phyloP scores from a whole-genome alignment of 75 land plant genomes.

The Azolla pinnata region DNA sequence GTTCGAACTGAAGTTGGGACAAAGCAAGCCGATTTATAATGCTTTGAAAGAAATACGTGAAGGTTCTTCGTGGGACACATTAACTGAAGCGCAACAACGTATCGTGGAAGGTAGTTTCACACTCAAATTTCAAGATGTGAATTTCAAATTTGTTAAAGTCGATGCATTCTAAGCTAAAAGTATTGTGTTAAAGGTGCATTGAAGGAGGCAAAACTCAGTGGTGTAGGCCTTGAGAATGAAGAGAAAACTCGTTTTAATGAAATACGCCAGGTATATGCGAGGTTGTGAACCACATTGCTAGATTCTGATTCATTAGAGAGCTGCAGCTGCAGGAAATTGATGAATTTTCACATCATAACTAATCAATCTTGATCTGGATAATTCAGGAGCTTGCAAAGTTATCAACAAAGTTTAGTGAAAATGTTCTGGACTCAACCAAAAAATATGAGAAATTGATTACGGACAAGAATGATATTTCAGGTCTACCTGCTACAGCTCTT shows the following conservation, averaged over 20 bases:
- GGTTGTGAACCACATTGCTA: too few relatives aligned
- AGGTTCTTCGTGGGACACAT: slow-evolving; percentile 43
- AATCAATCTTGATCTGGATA: background rate
- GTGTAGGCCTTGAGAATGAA: slow-evolving; percentile 70
- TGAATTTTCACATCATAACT: background rate
- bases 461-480: slow-evolving; percentile 51
- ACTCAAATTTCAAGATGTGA: background rate
- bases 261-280: slow-evolving; percentile 70
- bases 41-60: slow-evolving; percentile 65
- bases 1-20: slow-evolving; percentile 61
- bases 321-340: too few relatives aligned
- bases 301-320: too few relatives aligned
- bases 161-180: too few relatives aligned
- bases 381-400: slow-evolving; percentile 67
- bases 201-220: slow-evolving; percentile 74
- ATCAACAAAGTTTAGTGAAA: slow-evolving; percentile 54
- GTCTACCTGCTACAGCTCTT: slow-evolving; percentile 59
- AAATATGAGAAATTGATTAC: slow-evolving; percentile 54
- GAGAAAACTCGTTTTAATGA: slow-evolving; percentile 53
- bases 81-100: slow-evolving; percentile 67
- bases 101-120: slow-evolving; percentile 54
- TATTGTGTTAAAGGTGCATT: slow-evolving; percentile 50
- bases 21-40: slow-evolving; percentile 73
- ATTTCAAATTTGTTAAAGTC: too few relatives aligned
- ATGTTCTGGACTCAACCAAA: slow-evolving; percentile 67